phyloP scores from a whole-genome alignment of 1,139 yeast species.

The Yamadazyma kanchanaburiensis region DNA sequence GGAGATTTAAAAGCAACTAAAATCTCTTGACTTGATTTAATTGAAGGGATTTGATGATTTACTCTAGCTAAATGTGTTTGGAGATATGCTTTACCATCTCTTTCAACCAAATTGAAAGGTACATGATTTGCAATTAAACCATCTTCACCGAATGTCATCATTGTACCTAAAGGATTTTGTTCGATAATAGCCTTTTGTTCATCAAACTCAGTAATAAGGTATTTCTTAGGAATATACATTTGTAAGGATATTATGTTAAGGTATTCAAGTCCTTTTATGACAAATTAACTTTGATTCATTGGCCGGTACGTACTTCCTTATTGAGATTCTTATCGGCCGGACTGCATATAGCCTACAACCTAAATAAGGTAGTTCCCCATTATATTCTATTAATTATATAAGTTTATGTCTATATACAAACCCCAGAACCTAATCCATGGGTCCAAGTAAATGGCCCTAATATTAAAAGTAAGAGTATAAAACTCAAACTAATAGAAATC shows the following conservation, averaged over 20 bases:
- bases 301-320: too few species aligned
- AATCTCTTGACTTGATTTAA: conserved; percentile 38
- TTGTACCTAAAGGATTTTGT: conserved; percentile 51
- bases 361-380: too few species aligned
- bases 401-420: conserved; percentile 18
- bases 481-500: conserved; percentile 35
- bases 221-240: conserved; percentile 31
- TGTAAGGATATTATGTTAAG: too few species aligned
- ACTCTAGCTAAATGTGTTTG: conserved; percentile 57
- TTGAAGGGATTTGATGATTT: conserved; percentile 51
- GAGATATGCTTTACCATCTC: conserved; percentile 39
- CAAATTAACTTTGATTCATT: too few species aligned
- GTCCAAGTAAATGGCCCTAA: conserved; percentile 58
- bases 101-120: conserved; percentile 48
- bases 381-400: too few species aligned
- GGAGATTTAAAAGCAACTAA: conserved; percentile 54
- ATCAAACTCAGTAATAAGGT: conserved; percentile 34
- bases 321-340: too few species aligned
- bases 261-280: too few species aligned
- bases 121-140: conserved; percentile 54
- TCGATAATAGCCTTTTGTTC: conserved; percentile 40
- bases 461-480: conserved; percentile 38
- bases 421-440: conserved; percentile 30
- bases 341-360: too few species aligned
- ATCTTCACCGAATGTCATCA: conserved; percentile 38